Conservation (phyloP, 345 rosid genomes). For the Firmiana major region DNA sequence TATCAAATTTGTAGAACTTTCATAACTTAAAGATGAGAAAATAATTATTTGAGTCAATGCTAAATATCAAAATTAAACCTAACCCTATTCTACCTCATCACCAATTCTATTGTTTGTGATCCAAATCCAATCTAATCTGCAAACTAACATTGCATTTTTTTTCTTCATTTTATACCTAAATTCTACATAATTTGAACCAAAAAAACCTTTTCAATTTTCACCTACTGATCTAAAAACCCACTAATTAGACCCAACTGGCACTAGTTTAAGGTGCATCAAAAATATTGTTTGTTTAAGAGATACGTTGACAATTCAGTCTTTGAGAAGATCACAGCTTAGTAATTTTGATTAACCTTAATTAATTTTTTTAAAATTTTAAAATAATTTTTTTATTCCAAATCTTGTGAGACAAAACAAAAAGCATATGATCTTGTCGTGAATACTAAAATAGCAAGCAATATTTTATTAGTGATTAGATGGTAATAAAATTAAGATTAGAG, state of each 20-base stretch:
- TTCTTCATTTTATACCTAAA: no score
- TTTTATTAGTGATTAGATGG: not conserved
- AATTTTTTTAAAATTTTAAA: not conserved
- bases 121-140: no score
- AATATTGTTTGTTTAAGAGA: constrained; percentile 23
- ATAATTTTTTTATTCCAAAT: not conserved
- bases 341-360: constrained; percentile 8
- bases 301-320: constrained; percentile 17
- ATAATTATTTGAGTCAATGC: no score
- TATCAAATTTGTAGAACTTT: no score
- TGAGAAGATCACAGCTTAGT: not conserved
- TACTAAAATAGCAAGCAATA: not conserved
- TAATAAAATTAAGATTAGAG: not conserved
- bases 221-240: constrained; percentile 7
- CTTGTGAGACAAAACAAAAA: not conserved
- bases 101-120: no score
- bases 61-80: no score
- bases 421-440: not conserved
- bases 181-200: no score
- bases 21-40: no score
- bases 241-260: constrained; percentile 34
- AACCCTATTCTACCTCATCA: no score
- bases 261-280: constrained; percentile 28
- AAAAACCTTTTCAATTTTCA: not conserved
- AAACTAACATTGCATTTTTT: no score